These are phyloP conservation scores for Immersiella caudata DNA, from an alignment of 495 filamentous ascomycete species.

Conservation along the genomic window DNA sequence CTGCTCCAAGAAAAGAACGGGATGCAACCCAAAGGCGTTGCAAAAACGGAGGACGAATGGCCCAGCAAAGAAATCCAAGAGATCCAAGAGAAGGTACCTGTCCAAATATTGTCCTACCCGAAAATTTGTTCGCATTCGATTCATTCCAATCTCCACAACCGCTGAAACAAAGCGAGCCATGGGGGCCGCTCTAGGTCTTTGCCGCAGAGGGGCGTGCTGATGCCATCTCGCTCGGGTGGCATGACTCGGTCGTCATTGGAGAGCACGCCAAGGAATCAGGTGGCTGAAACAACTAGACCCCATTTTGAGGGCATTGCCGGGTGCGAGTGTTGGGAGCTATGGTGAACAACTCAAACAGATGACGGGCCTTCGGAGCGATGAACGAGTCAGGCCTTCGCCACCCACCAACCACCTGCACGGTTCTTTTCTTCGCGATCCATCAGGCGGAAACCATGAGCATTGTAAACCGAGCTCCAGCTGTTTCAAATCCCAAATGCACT, in stretches of 20 bases:
- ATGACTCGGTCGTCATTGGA: no score
- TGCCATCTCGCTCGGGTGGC: not conserved
- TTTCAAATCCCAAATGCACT: not conserved
- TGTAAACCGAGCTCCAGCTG: not conserved
- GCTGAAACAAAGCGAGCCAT: not conserved
- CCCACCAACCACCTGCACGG: not conserved
- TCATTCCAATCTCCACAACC: not conserved
- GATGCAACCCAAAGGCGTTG: not conserved
- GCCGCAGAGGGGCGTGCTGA: not conserved
- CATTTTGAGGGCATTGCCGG: no score
- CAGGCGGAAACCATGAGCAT: not conserved
- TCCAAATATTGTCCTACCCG: not conserved
- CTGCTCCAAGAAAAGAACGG: not conserved
- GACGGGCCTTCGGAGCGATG: not conserved
- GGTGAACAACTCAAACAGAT: not conserved
- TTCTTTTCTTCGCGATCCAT: not conserved
- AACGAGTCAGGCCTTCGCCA: not conserved
- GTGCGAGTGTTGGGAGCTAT: no score
- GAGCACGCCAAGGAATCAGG: not conserved
- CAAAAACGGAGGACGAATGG: not conserved
- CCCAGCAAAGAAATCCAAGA: not conserved
- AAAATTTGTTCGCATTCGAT: not conserved
- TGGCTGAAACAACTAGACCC: not conserved
- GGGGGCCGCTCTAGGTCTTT: not conserved
- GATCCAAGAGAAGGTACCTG: not conserved